These are phyloP conservation scores for Alternaria burnsii DNA, from an alignment of 2,329 filamentous ascomycete genomes.

Conservation along the genomic window DNA sequence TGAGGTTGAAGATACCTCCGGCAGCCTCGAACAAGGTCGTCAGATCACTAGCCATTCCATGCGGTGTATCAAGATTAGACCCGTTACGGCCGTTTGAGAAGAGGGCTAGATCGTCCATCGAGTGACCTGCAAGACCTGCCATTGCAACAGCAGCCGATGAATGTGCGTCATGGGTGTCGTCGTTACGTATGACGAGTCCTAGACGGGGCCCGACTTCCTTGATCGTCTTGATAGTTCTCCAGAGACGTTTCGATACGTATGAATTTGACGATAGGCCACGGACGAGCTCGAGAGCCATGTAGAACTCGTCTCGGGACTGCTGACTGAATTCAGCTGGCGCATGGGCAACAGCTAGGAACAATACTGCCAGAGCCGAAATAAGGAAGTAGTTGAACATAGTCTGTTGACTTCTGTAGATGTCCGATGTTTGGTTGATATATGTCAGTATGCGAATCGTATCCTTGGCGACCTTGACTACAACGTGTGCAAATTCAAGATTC, in stretches of 20 bases:
- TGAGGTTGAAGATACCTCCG: slow-evolving; percentile 56
- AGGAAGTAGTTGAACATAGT: slow-evolving; percentile 84
- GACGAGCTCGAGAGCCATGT: slow-evolving; percentile 78
- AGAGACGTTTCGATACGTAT: slow-evolving; percentile 75
- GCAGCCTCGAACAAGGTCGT: slow-evolving; percentile 71
- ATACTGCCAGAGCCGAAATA: slow-evolving; percentile 75
- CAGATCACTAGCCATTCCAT: slow-evolving; percentile 69
- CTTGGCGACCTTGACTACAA: slow-evolving; percentile 76
- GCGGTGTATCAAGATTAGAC: slow-evolving; percentile 58
- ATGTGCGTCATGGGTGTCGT: slow-evolving; percentile 62
- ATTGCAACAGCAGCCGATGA: slow-evolving; percentile 71
- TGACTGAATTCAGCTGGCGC: slow-evolving; percentile 75
- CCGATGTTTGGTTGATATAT: slow-evolving; percentile 74
- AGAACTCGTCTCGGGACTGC: slow-evolving; percentile 77
- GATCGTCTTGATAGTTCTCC: slow-evolving; percentile 74
- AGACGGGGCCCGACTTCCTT: slow-evolving; percentile 76
- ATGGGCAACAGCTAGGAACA: slow-evolving; percentile 80
- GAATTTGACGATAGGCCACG: slow-evolving; percentile 75
- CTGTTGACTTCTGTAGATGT: slow-evolving; percentile 75
- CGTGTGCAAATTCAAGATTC: slow-evolving; percentile 76
- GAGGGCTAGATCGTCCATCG: slow-evolving; percentile 65
- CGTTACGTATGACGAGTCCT: slow-evolving; percentile 62
- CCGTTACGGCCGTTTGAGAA: slow-evolving; percentile 53
- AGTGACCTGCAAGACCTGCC: slow-evolving; percentile 70
- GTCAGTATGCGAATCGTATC: slow-evolving; percentile 77